Conservation (phyloP, 2,329 filamentous ascomycete genomes). For the Amylocarpus encephaloides region DNA sequence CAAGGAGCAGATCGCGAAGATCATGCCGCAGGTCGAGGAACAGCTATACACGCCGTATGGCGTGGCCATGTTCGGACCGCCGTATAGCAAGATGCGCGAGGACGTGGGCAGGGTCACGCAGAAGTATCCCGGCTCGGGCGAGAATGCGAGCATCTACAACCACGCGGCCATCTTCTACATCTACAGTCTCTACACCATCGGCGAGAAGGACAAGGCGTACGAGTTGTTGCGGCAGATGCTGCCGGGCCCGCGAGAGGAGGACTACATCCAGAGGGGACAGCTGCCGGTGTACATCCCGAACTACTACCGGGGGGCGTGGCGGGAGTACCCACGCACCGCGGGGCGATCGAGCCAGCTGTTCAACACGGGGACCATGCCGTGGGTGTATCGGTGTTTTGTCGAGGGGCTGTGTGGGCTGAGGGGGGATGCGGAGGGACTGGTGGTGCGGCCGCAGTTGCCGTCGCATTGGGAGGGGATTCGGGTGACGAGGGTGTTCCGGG, state of each 20-base stretch:
- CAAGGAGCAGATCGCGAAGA: conserved; percentile 36
- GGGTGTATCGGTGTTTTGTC: conserved; percentile 49
- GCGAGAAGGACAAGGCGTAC: conserved; percentile 45
- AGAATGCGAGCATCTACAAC: conserved; percentile 54
- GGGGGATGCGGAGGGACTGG: conserved; percentile 42
- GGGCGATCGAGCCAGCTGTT: conserved; percentile 51
- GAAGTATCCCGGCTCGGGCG: conserved; percentile 51
- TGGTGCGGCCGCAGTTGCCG: conserved; percentile 45
- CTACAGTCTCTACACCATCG: conserved; percentile 46
- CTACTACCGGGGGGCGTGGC: conserved; percentile 49
- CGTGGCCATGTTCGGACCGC: conserved; percentile 49
- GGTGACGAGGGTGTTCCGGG: conserved; percentile 43
- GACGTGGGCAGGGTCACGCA: conserved; percentile 53
- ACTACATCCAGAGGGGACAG: conserved; percentile 48
- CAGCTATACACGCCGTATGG: conserved; percentile 49
- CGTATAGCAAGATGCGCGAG: conserved; percentile 49
- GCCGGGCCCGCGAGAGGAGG: conserved; percentile 44
- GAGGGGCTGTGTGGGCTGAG: conserved; percentile 49
- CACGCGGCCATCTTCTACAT: conserved; percentile 51
- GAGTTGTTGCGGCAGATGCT: conserved; percentile 46
- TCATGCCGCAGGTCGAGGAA: conserved; percentile 43
- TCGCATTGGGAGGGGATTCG: conserved; percentile 43
- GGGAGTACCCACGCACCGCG: conserved; percentile 43
- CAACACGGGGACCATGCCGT: conserved; percentile 52
- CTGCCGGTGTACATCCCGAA: conserved; percentile 52